Conservation (phyloP, 768 basidiomycete genomes). For the Fibroporia radiculosa region DNA sequence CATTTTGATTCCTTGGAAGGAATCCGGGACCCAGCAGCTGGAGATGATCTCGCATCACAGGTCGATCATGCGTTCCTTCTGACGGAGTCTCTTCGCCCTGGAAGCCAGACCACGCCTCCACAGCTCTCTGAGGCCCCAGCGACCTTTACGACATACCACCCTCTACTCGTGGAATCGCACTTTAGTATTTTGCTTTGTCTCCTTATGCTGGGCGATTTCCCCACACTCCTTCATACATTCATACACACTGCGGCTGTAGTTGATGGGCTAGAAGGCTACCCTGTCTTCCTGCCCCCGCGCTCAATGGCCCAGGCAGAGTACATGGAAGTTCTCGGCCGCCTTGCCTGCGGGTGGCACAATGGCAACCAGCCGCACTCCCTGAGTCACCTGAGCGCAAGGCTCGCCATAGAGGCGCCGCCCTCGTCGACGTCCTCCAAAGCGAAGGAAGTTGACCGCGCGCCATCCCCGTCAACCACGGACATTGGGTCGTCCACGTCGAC, state of each 20-base stretch:
- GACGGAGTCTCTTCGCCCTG: slow-evolving; percentile 61
- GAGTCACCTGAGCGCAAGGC: slow-evolving; percentile 28
- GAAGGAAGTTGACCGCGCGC: slow-evolving; percentile 16
- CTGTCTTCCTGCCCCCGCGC: slow-evolving; percentile 78
- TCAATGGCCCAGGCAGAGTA: slow-evolving; percentile 91
- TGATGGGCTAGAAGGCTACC: slow-evolving; percentile 82
- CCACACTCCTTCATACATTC: slow-evolving; percentile 54
- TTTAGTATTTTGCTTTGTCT: slow-evolving; percentile 71
- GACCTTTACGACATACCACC: slow-evolving; percentile 87
- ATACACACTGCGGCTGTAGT: slow-evolving; percentile 58
- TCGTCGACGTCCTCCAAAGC: slow-evolving; percentile 20
- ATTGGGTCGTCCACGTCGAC: slow-evolving; percentile 18
- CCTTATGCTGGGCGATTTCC: slow-evolving; percentile 73
- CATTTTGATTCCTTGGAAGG: slow-evolving; percentile 76
- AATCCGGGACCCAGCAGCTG: slow-evolving; percentile 14
- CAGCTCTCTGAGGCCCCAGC: slow-evolving; percentile 39
- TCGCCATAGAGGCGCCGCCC: slow-evolving; percentile 34
- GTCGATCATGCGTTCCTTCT: slow-evolving; percentile 63
- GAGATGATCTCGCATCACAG: slow-evolving; percentile 40
- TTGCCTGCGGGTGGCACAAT: slow-evolving; percentile 67
- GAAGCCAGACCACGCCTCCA: slow-evolving; percentile 34
- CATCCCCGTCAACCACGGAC: slow-evolving; percentile 16
- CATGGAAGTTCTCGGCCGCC: slow-evolving; percentile 74
- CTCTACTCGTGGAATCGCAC: slow-evolving; percentile 80
- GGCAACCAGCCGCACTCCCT: slow-evolving; percentile 55